A percentile compares a stretch with the other conserved stretches of the same genome.
Evolutionary conservation across 2,329 filamentous ascomycete genomes (phyloP).

Genomic region (Diaporthe aspalathi): DNA sequence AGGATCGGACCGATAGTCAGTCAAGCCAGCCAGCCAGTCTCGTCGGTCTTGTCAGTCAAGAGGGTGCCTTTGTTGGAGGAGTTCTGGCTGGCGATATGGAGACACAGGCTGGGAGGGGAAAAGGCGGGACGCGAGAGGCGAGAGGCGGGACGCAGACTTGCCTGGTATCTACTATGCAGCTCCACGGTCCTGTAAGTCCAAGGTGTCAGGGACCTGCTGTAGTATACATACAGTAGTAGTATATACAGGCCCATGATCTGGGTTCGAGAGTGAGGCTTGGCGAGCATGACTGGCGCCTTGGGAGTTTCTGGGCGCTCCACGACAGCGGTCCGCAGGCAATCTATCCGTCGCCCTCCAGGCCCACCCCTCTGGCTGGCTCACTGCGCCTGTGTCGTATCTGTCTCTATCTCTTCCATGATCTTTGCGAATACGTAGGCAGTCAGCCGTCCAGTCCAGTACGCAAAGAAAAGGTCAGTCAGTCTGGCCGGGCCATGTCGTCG

Average conservation of each 20-base stretch:
- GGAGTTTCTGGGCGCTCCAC: constrained; percentile 25
- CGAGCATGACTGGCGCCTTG: constrained; percentile 32
- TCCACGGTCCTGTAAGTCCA: too few relatives aligned
- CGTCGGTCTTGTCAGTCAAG: not conserved
- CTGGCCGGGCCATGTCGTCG: too few relatives aligned
- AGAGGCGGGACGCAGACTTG: not conserved
- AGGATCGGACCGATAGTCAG: constrained; percentile 21
- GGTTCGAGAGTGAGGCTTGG: constrained; percentile 26
- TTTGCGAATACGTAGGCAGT: too few relatives aligned
- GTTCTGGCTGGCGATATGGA: not conserved
- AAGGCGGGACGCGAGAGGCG: constrained; percentile 7
- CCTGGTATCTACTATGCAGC: too few relatives aligned
- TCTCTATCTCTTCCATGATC: too few relatives aligned
- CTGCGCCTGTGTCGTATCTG: too few relatives aligned
- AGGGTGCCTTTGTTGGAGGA: not conserved
- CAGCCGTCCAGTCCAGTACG: too few relatives aligned
- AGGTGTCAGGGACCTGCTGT: too few relatives aligned
- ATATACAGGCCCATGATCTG: constrained; percentile 18
- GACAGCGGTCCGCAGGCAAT: constrained; percentile 15
- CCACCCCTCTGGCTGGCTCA: constrained; percentile 22
- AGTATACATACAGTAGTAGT: too few relatives aligned
- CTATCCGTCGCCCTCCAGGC: constrained; percentile 9
- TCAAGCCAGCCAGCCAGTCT: not conserved
- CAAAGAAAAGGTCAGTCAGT: too few relatives aligned
- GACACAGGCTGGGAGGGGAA: not conserved